Percentiles rank a stretch among this genome's conserved stretches.
These are phyloP conservation scores for Pseudohyphozyma bogoriensis DNA, from an alignment of 768 basidiomycete genomes.

Conservation along the genomic window DNA sequence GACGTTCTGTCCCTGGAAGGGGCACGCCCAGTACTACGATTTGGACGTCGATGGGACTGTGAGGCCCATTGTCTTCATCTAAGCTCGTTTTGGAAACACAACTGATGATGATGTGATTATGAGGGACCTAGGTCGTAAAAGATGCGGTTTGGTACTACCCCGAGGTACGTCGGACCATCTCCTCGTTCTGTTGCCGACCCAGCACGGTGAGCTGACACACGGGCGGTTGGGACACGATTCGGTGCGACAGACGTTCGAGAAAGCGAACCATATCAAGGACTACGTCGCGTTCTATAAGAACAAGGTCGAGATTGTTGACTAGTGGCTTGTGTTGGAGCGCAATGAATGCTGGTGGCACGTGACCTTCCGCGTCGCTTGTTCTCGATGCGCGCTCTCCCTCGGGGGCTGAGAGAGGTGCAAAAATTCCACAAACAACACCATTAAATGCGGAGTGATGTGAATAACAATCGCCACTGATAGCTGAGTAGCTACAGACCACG, in stretches of 20 bases:
- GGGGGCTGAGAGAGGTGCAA: too few species aligned
- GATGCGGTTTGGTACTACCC: slow-evolving; percentile 61
- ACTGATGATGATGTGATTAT: background rate
- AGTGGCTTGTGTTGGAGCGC: too few species aligned
- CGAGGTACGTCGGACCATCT: slow-evolving; percentile 34
- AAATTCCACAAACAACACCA: too few species aligned
- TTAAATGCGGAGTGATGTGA: too few species aligned
- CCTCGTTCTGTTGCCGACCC: background rate
- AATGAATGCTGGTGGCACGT: too few species aligned
- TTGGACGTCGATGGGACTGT: background rate
- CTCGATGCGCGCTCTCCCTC: too few species aligned
- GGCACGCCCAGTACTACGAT: slow-evolving; percentile 34
- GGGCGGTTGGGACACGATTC: slow-evolving; percentile 52
- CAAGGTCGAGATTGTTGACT: slow-evolving; percentile 25
- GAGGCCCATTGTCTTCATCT: background rate
- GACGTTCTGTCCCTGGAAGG: slow-evolving; percentile 63
- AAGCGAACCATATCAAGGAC: slow-evolving; percentile 54
- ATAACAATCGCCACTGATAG: too few species aligned
- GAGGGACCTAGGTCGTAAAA: slow-evolving; percentile 3
- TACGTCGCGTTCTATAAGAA: slow-evolving; percentile 75
- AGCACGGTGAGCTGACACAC: slow-evolving; percentile 35
- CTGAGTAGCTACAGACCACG: too few species aligned
- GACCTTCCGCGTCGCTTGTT: too few species aligned
- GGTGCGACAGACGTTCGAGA: slow-evolving; percentile 50
- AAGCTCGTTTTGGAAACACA: background rate